Evolutionary conservation across 371 early-diverging fungal species (phyloP).

Genomic region (Actinomucor elegans): DNA sequence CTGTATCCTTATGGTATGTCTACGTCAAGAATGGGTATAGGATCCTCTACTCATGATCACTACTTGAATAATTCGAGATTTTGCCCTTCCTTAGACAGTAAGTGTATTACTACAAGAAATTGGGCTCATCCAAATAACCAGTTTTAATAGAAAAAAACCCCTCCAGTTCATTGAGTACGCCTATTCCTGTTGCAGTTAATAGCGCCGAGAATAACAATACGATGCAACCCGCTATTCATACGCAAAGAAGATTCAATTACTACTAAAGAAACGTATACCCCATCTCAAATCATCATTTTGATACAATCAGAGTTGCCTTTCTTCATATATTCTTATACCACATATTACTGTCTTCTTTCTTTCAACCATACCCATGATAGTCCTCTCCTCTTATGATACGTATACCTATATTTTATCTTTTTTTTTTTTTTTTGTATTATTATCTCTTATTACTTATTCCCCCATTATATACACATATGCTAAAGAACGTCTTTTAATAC

Average conservation of each 20-base stretch:
- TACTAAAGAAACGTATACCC: slow-evolving; percentile 5
- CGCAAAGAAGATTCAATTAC: slow-evolving; percentile 11
- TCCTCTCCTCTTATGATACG: not conserved
- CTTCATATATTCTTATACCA: too few species aligned
- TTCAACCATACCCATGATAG: not conserved
- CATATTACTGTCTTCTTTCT: not conserved
- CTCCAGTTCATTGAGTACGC: slow-evolving; percentile 22
- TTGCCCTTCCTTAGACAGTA: slow-evolving; percentile 16
- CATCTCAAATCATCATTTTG: too few species aligned
- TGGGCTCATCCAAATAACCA: not conserved
- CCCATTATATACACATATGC: not conserved
- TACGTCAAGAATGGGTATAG: slow-evolving; percentile 10
- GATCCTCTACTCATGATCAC: slow-evolving; percentile 1
- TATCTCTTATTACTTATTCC: not conserved
- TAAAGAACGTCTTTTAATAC: not conserved
- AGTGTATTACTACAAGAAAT: slow-evolving; percentile 3
- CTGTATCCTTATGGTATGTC: not conserved
- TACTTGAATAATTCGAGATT: not conserved
- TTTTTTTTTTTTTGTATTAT: not conserved
- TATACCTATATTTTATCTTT: not conserved
- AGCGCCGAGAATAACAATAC: not conserved
- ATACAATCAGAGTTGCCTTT: too few species aligned
- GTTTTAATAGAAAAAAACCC: slow-evolving; percentile 22
- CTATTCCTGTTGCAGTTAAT: slow-evolving; percentile 17
- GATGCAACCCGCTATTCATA: slow-evolving; percentile 9